phyloP scores from a whole-genome alignment of 371 early-diverging fungal genomes.

The Mortierella sp. region DNA sequence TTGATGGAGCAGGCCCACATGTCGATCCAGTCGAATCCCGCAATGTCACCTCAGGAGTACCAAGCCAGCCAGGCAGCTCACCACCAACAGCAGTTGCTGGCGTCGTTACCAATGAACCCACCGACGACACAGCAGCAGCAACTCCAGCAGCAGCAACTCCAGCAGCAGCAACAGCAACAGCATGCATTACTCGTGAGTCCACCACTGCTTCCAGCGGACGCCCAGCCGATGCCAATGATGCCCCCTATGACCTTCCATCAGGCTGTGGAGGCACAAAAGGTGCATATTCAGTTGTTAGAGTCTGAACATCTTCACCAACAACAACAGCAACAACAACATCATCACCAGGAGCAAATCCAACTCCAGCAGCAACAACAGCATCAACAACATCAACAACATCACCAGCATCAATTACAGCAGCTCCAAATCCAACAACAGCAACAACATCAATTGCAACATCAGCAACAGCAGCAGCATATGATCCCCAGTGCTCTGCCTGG shows the following conservation, averaged over 20 bases:
- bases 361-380: slow-evolving; percentile 28
- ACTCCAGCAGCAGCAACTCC: slow-evolving; percentile 21
- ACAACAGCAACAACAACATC: slow-evolving; percentile 34
- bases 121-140: slow-evolving; percentile 30
- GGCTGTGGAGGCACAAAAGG: slow-evolving; percentile 22
- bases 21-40: slow-evolving; percentile 19
- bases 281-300: slow-evolving; percentile 22
- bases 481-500: slow-evolving; percentile 9
- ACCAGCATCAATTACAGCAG: slow-evolving; percentile 10
- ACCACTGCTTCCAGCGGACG: slow-evolving; percentile 24
- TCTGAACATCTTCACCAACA: slow-evolving; percentile 42
- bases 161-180: slow-evolving; percentile 24
- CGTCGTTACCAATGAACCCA: slow-evolving; percentile 36
- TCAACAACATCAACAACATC: slow-evolving; percentile 20
- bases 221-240: slow-evolving; percentile 32
- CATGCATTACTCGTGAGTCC: slow-evolving; percentile 32
- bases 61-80: slow-evolving; percentile 27
- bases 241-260: slow-evolving; percentile 27
- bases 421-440: slow-evolving; percentile 13
- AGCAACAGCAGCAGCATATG: slow-evolving; percentile 41
- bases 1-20: slow-evolving; percentile 32
- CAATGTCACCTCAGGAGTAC: slow-evolving; percentile 21
- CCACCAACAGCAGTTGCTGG: slow-evolving; percentile 33
- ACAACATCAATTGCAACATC: slow-evolving; percentile 26
- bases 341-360: slow-evolving; percentile 33